phyloP scores from a whole-genome alignment of 192 early-diverging fungal species.

The Coemansia sp. region DNA sequence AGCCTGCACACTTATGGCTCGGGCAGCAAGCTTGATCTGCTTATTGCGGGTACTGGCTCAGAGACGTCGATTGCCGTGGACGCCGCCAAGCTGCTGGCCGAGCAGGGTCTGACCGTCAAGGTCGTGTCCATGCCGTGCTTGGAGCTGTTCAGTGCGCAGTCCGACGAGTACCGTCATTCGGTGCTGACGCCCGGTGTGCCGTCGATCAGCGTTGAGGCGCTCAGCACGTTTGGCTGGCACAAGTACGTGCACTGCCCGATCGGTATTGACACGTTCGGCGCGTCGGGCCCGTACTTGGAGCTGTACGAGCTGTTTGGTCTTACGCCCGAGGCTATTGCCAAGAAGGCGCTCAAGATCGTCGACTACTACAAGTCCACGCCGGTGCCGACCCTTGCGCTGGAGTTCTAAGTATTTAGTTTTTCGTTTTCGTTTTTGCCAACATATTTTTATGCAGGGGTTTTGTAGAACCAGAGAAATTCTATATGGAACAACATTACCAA shows the following conservation, averaged over 20 bases:
- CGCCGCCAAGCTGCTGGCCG: constrained; percentile 71
- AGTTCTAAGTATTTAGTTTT: constrained; percentile 19
- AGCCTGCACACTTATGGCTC: constrained; percentile 66
- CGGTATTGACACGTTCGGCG: constrained; percentile 89
- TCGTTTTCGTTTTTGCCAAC: background rate
- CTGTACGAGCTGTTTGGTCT: constrained; percentile 89
- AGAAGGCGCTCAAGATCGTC: constrained; percentile 78
- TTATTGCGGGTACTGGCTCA: constrained; percentile 85
- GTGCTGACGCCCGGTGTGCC: constrained; percentile 84
- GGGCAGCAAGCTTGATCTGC: constrained; percentile 63
- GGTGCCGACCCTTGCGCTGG: constrained; percentile 43
- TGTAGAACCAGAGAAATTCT: too few relatives aligned
- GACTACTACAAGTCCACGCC: constrained; percentile 65
- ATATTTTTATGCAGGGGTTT: too few relatives aligned
- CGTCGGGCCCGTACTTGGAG: constrained; percentile 77
- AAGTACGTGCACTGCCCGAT: constrained; percentile 87
- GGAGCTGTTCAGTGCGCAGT: constrained; percentile 86
- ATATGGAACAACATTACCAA: too few relatives aligned
- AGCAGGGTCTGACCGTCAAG: constrained; percentile 61
- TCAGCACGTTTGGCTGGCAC: constrained; percentile 86
- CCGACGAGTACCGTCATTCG: constrained; percentile 71
- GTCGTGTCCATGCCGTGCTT: constrained; percentile 94
- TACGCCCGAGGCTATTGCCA: constrained; percentile 68
- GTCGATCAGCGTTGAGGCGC: constrained; percentile 84
- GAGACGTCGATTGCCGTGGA: constrained; percentile 89